phyloP scores from a whole-genome alignment of 176 grass and related monocot genomes.

The Ampelocalamus luodianensis region DNA sequence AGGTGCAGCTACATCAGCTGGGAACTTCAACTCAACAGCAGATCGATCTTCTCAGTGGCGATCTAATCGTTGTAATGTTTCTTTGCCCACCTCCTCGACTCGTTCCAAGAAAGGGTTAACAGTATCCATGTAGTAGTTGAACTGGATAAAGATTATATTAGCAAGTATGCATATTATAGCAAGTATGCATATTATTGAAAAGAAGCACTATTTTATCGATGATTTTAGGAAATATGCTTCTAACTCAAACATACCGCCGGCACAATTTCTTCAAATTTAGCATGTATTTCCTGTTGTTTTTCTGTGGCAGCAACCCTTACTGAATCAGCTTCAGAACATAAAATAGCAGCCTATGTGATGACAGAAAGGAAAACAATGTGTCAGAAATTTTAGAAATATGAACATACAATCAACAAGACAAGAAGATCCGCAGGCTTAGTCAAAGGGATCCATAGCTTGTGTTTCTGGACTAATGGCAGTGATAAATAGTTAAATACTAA shows the following conservation, averaged over 20 bases:
- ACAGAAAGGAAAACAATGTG: slow-evolving; percentile 19
- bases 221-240: background rate
- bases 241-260: slow-evolving; percentile 48
- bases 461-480: slow-evolving; percentile 1
- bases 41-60: background rate
- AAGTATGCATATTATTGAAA: background rate
- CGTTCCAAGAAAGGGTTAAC: slow-evolving; percentile 35
- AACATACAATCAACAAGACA: background rate
- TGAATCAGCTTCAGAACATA: slow-evolving; percentile 47
- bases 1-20: background rate
- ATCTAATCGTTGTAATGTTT: background rate
- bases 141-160: slow-evolving; percentile 46
- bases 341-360: slow-evolving; percentile 48
- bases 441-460: slow-evolving; percentile 4
- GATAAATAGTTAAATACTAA: background rate
- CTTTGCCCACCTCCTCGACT: slow-evolving; percentile 45
- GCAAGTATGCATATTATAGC: background rate
- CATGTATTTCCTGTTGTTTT: slow-evolving; percentile 49
- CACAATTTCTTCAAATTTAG: slow-evolving; percentile 53
- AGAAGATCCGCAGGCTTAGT: background rate
- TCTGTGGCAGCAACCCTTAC: slow-evolving; percentile 15
- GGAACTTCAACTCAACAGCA: background rate
- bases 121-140: slow-evolving; percentile 40
- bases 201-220: background rate
- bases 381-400: background rate